Evolutionary conservation across 2,329 filamentous ascomycete genomes (phyloP).

Genomic region (Didymella keratinophila): DNA sequence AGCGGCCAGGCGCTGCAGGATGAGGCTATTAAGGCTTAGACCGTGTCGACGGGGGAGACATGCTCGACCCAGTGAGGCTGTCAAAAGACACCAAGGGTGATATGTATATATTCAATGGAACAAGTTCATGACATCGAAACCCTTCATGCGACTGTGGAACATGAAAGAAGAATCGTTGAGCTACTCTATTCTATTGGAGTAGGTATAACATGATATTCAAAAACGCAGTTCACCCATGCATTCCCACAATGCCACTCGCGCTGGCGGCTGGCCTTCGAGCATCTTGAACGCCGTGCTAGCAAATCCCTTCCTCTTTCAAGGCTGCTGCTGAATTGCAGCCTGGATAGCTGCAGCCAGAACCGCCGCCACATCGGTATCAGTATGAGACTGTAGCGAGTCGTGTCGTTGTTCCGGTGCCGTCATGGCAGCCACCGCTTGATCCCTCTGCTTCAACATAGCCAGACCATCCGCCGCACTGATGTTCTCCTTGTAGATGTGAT

Average conservation of each 20-base stretch:
- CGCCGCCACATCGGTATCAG: background rate
- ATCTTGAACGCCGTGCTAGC: slow-evolving; percentile 16
- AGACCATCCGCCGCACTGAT: background rate
- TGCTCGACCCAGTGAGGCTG: slow-evolving; percentile 1
- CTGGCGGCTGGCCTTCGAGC: background rate
- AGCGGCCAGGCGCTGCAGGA: slow-evolving; percentile 35
- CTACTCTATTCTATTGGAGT: slow-evolving; percentile 5
- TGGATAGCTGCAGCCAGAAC: background rate
- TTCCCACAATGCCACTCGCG: background rate
- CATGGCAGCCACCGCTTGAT: background rate
- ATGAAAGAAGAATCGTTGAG: slow-evolving; percentile 10
- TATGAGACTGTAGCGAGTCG: background rate
- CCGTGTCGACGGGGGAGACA: background rate
- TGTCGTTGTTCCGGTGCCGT: background rate
- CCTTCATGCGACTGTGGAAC: background rate
- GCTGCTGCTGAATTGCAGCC: background rate
- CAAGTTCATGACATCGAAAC: background rate
- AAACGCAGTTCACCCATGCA: background rate
- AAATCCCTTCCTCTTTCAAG: background rate
- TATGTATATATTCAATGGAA: background rate
- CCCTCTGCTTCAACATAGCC: background rate
- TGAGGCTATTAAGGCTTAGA: slow-evolving; percentile 20
- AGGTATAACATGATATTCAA: slow-evolving; percentile 13
- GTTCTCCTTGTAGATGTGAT: background rate
- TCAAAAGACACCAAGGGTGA: background rate